These are phyloP conservation scores for Eragrostis tef DNA, from an alignment of 202 grass and related monocot genomes.

Conservation along the genomic window DNA sequence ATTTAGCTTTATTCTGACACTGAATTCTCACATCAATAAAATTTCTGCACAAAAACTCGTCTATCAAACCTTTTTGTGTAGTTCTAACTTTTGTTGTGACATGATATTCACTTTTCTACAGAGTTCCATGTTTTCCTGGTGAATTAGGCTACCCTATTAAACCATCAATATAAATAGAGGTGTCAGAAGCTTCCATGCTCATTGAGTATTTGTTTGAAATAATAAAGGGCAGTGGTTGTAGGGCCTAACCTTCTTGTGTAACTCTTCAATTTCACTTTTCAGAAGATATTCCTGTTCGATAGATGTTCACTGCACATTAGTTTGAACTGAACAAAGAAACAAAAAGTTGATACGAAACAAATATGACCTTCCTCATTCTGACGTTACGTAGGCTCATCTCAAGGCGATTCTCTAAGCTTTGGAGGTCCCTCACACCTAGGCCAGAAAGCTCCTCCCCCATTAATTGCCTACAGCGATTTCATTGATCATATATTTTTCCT, in stretches of 20 bases:
- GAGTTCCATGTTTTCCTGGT: conserved; percentile 63
- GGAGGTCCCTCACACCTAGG: conserved; percentile 62
- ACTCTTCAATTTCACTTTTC: conserved; percentile 70
- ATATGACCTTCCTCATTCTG: conserved; percentile 68
- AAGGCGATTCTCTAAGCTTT: conserved; percentile 74
- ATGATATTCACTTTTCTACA: conserved; percentile 48
- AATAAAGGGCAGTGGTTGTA: conserved; percentile 8
- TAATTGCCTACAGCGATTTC: conserved; percentile 56
- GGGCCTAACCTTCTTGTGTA: conserved; percentile 63
- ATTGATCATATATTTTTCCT: not conserved
- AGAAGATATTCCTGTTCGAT: conserved; percentile 69
- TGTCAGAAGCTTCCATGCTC: conserved; percentile 29
- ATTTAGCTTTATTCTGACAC: conserved; percentile 23
- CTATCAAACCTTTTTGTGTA: conserved; percentile 56
- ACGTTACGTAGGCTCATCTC: conserved; percentile 62
- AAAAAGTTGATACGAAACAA: conserved; percentile 20
- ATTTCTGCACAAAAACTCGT: conserved; percentile 21
- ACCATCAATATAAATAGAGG: conserved; percentile 24
- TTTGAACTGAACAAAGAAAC: conserved; percentile 35
- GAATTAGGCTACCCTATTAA: conserved; percentile 52
- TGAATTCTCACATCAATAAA: not conserved
- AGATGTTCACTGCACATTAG: conserved; percentile 36
- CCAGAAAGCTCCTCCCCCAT: conserved; percentile 78
- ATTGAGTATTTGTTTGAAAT: conserved; percentile 36
- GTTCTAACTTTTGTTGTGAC: conserved; percentile 63